Evolutionary conservation across 495 filamentous ascomycete species (phyloP).

Genomic region (Bryoglossum gracile): DNA sequence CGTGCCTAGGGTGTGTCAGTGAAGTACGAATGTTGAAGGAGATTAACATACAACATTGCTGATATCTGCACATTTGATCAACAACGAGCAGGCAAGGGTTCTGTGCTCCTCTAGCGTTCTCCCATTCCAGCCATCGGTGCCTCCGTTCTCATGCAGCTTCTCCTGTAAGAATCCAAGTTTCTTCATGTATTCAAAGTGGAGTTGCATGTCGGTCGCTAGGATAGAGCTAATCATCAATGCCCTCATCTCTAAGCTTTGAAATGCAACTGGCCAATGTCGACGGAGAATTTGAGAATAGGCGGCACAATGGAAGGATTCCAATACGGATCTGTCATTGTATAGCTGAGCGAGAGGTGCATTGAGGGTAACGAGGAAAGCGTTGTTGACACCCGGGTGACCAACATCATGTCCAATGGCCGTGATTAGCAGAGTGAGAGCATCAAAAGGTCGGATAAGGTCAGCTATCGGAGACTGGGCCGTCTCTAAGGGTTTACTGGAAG

Average conservation of each 20-base stretch:
- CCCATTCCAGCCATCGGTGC: constrained; percentile 62
- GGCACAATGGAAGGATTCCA: constrained; percentile 96
- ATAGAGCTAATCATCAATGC: constrained; percentile 93
- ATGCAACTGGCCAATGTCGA: constrained; percentile 81
- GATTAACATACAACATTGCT: constrained; percentile 75
- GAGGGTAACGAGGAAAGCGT: constrained; percentile 85
- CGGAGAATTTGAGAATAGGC: constrained; percentile 95
- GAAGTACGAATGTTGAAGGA: neutral
- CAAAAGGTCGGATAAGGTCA: constrained; percentile 68
- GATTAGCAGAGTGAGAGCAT: constrained; percentile 81
- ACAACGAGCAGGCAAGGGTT: constrained; percentile 71
- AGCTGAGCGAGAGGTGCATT: constrained; percentile 95
- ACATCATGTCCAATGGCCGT: constrained; percentile 97
- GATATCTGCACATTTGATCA: constrained; percentile 98
- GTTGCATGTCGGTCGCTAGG: constrained; percentile 91
- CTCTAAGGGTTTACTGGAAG: constrained; percentile 18
- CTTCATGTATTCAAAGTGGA: constrained; percentile 94
- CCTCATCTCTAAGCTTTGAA: constrained; percentile 66
- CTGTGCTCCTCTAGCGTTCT: constrained; percentile 63
- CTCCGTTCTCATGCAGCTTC: constrained; percentile 57
- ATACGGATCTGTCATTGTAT: constrained; percentile 94
- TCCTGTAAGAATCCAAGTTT: constrained; percentile 69
- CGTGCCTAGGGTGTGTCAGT: constrained; percentile 53
- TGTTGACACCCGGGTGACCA: constrained; percentile 96
- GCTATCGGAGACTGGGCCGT: constrained; percentile 48